These are phyloP conservation scores for Boletus edulis DNA, from an alignment of 768 basidiomycete genomes.

Conservation along the genomic window DNA sequence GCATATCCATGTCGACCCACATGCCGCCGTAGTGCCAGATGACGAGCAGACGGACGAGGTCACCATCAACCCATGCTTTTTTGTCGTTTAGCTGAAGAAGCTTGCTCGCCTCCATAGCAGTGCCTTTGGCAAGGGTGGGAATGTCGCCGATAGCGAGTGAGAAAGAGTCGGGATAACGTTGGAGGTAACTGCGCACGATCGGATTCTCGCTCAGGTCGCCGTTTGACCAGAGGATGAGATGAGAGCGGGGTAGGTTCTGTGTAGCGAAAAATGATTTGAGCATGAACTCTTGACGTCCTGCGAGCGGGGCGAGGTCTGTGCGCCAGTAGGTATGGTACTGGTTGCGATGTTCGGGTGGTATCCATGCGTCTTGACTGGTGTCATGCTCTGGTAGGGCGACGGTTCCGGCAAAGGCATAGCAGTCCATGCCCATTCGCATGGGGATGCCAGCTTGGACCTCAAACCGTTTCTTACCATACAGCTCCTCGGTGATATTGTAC, in stretches of 20 bases:
- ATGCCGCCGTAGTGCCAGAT: conserved; percentile 89
- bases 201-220: conserved; percentile 60
- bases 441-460: conserved; percentile 81
- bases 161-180: conserved; percentile 68
- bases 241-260: conserved; percentile 63
- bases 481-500: conserved; percentile 66
- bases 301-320: conserved; percentile 76
- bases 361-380: conserved; percentile 6
- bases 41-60: conserved; percentile 82
- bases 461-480: conserved; percentile 62
- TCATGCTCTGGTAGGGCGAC: conserved; percentile 39
- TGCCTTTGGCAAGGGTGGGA: conserved; percentile 64
- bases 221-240: conserved; percentile 92
- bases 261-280: conserved; percentile 93
- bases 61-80: conserved; percentile 94
- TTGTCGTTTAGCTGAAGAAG: conserved; percentile 63
- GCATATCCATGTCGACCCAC: conserved; percentile 97
- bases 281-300: conserved; percentile 81
- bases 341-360: conserved; percentile 45
- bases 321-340: conserved; percentile 96
- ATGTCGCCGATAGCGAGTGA: conserved; percentile 68
- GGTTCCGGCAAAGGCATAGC: conserved; percentile 89
- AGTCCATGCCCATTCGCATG: conserved; percentile 80
- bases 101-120: conserved; percentile 63
- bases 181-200: conserved; percentile 59